Evolutionary conservation across 1,284 basidiomycete species (phyloP), one percentile per base, ranked within the genome.

Genomic region (Cutaneotrichosporon spelunceum): DNA sequence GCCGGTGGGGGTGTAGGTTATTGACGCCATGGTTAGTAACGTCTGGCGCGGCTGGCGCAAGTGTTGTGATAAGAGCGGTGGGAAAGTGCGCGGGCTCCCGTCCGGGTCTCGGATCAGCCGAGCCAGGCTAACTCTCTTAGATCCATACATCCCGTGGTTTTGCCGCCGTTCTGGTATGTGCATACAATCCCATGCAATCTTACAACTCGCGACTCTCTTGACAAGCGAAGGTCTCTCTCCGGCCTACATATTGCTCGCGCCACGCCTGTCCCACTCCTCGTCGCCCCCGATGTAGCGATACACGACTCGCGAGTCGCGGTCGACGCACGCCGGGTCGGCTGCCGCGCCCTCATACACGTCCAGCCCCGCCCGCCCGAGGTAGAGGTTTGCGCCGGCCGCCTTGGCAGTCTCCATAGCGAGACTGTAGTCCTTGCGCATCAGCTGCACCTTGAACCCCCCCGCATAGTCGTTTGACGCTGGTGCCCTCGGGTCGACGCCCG

Each of bases 361-460:
- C 21, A 60, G 34, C 30, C 59, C 59, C 21, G 53, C 59, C 3
- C 19, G 44, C 7, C 59, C 59, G 27, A 60, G 53, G 36, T 34
- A 50, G 24, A 60, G 53, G 21, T 42, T 39, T 11, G 59, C 53
- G 21, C 27, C 59, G 4, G 36, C 34, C 9, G 21, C 8, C 21
- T 26, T 11, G 2, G 53, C 59, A 1, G 53, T 53, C n/a, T 55
- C 59, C n/a, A 55, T 24, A 7, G 59, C 59, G n/a, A 60, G 53
- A 27, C 29, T 48, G 48, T 60, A 60, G 53, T 60, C 59, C 29
- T 60, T 60, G 19, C 45, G 44, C 59, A 60, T 60, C n/a, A 60
- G 33, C 53, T 60, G 59, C 11, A 60, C 59, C 34, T 60, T 60
- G 53, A 60, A 60, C 1, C 59, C 59, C 0, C 34, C 34, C 34